phyloP scores from a whole-genome alignment of 768 basidiomycete genomes.

The Mrakia frigida region DNA sequence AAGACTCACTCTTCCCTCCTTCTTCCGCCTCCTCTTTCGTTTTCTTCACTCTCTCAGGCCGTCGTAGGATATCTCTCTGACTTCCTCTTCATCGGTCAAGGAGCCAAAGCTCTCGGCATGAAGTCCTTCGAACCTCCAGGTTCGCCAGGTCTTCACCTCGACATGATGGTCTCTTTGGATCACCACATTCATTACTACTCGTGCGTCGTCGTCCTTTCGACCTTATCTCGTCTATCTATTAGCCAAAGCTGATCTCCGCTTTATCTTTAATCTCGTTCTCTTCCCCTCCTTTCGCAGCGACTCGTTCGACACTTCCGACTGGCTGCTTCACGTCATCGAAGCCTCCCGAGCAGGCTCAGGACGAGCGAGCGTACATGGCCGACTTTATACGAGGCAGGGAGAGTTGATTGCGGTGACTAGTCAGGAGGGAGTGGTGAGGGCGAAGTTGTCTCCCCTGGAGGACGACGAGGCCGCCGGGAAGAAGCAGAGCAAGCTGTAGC shows the following conservation, averaged over 20 bases:
- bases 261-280: too few species aligned
- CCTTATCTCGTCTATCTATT: too few species aligned
- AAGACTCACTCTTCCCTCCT: too few species aligned
- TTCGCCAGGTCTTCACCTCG: slow-evolving; percentile 36
- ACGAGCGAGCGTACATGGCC: slow-evolving; percentile 41
- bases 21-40: too few species aligned
- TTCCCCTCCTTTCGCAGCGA: background rate
- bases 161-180: slow-evolving; percentile 44
- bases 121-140: slow-evolving; percentile 28
- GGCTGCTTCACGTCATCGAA: slow-evolving; percentile 44
- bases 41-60: background rate
- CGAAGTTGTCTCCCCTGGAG: slow-evolving; percentile 32
- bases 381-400: slow-evolving; percentile 68
- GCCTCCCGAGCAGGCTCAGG: slow-evolving; percentile 38
- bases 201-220: slow-evolving; percentile 17
- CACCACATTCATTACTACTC: slow-evolving; percentile 43
- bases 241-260: too few species aligned
- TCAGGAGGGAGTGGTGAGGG: slow-evolving; percentile 62
- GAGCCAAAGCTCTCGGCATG: slow-evolving; percentile 40
- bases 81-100: slow-evolving; percentile 45
- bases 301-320: slow-evolving; percentile 38
- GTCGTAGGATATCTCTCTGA: slow-evolving; percentile 45
- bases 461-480: background rate
- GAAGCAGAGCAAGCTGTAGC: background rate
- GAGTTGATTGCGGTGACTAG: slow-evolving; percentile 66